Evolutionary conservation across 2,329 filamentous ascomycete species (phyloP).

Genomic region (Hymenoscyphus salicellus): DNA sequence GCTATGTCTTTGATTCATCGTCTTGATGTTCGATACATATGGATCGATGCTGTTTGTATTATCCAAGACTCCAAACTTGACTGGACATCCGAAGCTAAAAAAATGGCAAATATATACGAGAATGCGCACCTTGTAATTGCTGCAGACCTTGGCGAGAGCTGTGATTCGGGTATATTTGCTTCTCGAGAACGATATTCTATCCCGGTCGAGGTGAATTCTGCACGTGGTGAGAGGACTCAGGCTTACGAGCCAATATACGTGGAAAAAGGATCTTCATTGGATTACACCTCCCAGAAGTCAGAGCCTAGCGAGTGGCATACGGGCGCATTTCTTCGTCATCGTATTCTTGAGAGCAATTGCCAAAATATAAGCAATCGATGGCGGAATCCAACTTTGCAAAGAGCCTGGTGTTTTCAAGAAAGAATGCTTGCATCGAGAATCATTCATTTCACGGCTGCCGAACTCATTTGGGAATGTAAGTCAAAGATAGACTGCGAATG

Average conservation of each 20-base stretch:
- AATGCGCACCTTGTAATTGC: neutral
- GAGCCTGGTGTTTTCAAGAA: neutral
- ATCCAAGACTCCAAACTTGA: neutral
- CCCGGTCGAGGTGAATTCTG: no score
- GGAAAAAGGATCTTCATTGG: neutral
- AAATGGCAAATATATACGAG: conserved; percentile 4
- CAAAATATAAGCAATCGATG: neutral
- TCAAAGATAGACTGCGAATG: neutral
- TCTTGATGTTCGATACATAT: conserved; percentile 1
- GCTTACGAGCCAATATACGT: neutral
- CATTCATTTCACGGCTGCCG: neutral
- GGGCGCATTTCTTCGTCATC: neutral
- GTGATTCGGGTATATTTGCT: neutral
- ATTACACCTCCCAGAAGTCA: neutral
- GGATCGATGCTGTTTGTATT: conserved; percentile 1
- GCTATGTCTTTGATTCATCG: neutral
- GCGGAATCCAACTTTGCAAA: neutral
- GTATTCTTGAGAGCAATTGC: neutral
- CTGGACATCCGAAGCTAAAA: neutral
- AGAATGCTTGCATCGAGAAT: neutral
- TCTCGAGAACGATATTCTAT: neutral
- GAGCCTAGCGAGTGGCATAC: neutral
- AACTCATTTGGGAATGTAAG: neutral
- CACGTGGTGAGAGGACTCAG: no score
- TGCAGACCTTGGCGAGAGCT: neutral